phyloP scores from a whole-genome alignment of 441 rosid species.

The Erodium chrysanthum region DNA sequence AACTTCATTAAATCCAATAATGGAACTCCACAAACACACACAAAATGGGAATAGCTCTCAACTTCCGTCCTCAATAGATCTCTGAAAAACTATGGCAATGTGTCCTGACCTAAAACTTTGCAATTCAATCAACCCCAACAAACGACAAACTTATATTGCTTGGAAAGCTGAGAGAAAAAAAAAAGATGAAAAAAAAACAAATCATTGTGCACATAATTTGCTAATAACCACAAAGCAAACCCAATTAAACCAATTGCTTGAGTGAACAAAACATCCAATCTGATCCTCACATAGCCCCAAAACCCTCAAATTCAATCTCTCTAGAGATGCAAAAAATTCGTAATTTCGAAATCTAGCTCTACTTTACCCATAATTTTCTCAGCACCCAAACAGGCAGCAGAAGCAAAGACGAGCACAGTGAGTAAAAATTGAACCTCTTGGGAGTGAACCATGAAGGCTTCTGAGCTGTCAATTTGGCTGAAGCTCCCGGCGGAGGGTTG shows the following conservation, averaged over 20 bases:
- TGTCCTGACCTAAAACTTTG: not conserved
- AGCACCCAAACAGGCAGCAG: not conserved
- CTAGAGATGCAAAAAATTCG: not conserved
- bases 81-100: not conserved
- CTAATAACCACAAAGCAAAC: not conserved
- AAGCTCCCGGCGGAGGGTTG: not conserved
- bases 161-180: no score
- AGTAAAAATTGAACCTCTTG: not conserved
- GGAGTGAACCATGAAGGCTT: conserved; percentile 9
- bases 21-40: no score
- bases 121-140: not conserved
- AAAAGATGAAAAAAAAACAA: no score
- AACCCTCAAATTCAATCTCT: not conserved
- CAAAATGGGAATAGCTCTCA: not conserved
- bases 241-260: not conserved
- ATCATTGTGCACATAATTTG: not conserved
- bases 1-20: no score
- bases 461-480: not conserved
- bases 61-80: not conserved
- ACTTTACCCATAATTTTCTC: not conserved
- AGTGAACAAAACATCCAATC: not conserved
- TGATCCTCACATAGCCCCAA: not conserved
- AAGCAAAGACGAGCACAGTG: not conserved
- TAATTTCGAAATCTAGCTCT: not conserved
- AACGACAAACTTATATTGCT: no score